A percentile compares a stretch with the other conserved stretches of the same genome.
phyloP scores from a whole-genome alignment of 2,329 filamentous ascomycete species.

The Fusarium albidum region DNA sequence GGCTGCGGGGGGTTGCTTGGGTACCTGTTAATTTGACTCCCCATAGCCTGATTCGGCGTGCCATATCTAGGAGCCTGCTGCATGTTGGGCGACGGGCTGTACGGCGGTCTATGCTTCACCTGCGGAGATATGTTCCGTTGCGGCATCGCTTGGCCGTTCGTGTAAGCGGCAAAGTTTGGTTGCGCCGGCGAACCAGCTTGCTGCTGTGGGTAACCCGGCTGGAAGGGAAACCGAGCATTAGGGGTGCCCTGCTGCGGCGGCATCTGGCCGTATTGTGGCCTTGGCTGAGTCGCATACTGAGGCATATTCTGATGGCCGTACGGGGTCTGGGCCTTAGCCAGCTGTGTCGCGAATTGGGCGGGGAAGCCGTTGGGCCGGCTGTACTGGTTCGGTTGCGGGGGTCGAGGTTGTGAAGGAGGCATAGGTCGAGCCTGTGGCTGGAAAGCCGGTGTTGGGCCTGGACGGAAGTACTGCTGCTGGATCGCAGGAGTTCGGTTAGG shows the following conservation, averaged over 20 bases:
- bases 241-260: constrained; percentile 52
- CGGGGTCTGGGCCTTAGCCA: constrained; percentile 60
- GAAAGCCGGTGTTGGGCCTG: constrained; percentile 49
- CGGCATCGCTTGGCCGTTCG: constrained; percentile 54
- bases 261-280: constrained; percentile 53
- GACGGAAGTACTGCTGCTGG: constrained; percentile 56
- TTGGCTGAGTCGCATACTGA: constrained; percentile 57
- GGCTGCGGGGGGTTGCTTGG: constrained; percentile 44
- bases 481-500: constrained; percentile 55
- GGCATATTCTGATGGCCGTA: constrained; percentile 61
- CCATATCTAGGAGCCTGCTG: constrained; percentile 46
- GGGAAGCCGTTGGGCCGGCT: constrained; percentile 58
- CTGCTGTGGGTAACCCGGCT: constrained; percentile 49
- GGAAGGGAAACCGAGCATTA: constrained; percentile 53
- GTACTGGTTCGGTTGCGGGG: constrained; percentile 57
- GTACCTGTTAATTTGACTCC: constrained; percentile 44
- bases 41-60: constrained; percentile 42
- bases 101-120: constrained; percentile 47
- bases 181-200: constrained; percentile 49
- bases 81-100: constrained; percentile 51
- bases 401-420: constrained; percentile 45
- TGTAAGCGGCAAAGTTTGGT: constrained; percentile 47
- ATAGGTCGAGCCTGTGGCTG: constrained; percentile 51
- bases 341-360: constrained; percentile 56
- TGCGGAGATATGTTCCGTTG: constrained; percentile 56